Evolutionary conservation across 805 yeast species (phyloP).

Genomic region (Kluyveromyces nonfermentans): DNA sequence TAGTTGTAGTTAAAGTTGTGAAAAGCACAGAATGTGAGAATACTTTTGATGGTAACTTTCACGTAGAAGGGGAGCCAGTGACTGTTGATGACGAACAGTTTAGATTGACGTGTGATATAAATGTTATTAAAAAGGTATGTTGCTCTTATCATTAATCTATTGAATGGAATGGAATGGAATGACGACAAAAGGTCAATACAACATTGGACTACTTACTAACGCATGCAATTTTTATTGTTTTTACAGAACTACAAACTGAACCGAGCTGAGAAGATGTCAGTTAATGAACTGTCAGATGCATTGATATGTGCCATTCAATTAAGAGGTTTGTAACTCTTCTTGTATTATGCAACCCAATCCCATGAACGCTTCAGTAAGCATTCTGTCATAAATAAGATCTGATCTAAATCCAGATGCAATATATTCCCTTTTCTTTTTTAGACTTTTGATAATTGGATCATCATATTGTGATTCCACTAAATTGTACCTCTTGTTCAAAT

Average conservation of each 20-base stretch:
- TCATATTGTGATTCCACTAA: conserved; percentile 36
- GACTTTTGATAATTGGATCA: conserved; percentile 54
- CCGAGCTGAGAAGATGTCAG: conserved; percentile 13
- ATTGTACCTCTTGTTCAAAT: conserved; percentile 41
- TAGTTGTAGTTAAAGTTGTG: conserved; percentile 45
- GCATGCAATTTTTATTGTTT: neutral
- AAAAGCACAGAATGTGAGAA: conserved; percentile 13
- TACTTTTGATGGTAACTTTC: conserved; percentile 9
- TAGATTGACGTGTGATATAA: conserved; percentile 26
- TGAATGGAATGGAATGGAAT: too few species aligned
- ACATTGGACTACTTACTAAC: conserved; percentile 5
- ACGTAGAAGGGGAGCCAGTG: conserved; percentile 30
- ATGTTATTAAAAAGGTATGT: conserved; percentile 28
- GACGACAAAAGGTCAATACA: neutral
- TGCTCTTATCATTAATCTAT: too few species aligned
- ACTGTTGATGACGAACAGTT: conserved; percentile 29
- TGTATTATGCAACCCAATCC: conserved; percentile 80
- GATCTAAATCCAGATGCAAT: conserved; percentile 82
- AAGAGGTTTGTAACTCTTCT: conserved; percentile 45
- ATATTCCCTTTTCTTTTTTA: conserved; percentile 50
- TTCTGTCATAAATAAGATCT: conserved; percentile 58
- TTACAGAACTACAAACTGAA: conserved; percentile 24
- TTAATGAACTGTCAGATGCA: conserved; percentile 31
- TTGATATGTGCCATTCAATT: conserved; percentile 40
- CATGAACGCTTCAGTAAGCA: conserved; percentile 79